A percentile compares a stretch with the other conserved stretches of the same genome.
phyloP scores from a whole-genome alignment of 2,329 filamentous ascomycete genomes.

The Colletotrichum liriopes region DNA sequence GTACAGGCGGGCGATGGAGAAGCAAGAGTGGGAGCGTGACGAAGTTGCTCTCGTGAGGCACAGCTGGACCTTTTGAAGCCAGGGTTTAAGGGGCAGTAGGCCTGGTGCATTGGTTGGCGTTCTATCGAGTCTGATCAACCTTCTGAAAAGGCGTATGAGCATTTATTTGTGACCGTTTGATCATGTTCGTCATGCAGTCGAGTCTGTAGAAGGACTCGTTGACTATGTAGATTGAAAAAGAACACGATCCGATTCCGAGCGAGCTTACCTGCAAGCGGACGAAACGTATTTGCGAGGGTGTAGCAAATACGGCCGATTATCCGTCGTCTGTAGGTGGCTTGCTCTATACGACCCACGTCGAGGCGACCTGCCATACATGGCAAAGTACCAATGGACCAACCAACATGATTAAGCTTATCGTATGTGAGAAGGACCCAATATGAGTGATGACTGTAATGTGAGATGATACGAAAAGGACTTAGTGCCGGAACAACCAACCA shows the following conservation, averaged over 20 bases:
- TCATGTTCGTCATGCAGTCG: background rate
- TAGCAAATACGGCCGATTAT: background rate
- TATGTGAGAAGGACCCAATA: too few relatives aligned
- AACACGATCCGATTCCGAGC: background rate
- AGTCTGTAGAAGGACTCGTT: background rate
- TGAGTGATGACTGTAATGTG: background rate
- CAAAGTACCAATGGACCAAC: background rate
- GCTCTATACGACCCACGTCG: too few relatives aligned
- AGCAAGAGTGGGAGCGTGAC: constrained; percentile 27
- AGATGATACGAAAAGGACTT: background rate
- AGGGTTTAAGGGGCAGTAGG: too few relatives aligned
- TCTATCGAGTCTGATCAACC: background rate
- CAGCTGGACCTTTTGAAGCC: background rate
- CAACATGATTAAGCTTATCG: background rate
- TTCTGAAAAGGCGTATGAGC: too few relatives aligned
- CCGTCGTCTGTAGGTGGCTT: too few relatives aligned
- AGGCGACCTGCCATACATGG: too few relatives aligned
- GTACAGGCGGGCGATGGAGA: constrained; percentile 23
- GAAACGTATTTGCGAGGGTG: too few relatives aligned
- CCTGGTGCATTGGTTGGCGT: background rate
- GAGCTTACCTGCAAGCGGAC: background rate
- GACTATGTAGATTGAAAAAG: background rate
- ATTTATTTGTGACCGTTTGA: too few relatives aligned
- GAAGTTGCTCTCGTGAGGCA: constrained; percentile 42
- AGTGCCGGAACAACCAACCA: background rate